Percentiles rank a stretch among this genome's conserved stretches.
Evolutionary conservation across 805 yeast species (phyloP).

Genomic region (Phaffomyces antillensis): DNA sequence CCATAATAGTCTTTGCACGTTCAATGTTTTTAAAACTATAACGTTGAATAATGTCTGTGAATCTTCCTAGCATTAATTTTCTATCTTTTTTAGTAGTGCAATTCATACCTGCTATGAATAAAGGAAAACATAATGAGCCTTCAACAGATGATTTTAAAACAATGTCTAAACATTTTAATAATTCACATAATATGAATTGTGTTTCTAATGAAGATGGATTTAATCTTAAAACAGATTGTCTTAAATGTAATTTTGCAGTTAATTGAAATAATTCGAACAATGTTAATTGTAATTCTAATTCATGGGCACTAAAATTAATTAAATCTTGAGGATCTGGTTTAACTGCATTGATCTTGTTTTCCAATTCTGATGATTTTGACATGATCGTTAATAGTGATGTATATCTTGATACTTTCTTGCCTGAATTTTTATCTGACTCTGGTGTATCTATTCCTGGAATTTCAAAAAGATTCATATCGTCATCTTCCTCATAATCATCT

Average conservation of each 20-base stretch:
- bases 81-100: constrained; percentile 49
- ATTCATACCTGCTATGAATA: constrained; percentile 72
- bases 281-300: constrained; percentile 59
- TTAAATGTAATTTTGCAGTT: constrained; percentile 58
- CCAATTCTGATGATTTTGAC: constrained; percentile 34
- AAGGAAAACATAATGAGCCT: constrained; percentile 66
- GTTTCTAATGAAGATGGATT: constrained; percentile 60
- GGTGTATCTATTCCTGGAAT: constrained; percentile 22
- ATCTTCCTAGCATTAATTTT: constrained; percentile 40
- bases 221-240: constrained; percentile 54
- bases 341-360: constrained; percentile 39
- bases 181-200: constrained; percentile 48
- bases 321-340: constrained; percentile 48
- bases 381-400: constrained; percentile 31
- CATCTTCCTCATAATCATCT: constrained; percentile 9
- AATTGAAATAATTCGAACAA: constrained; percentile 66
- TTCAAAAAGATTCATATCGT: constrained; percentile 8
- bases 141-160: constrained; percentile 62
- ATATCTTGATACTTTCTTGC: constrained; percentile 21
- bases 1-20: constrained; percentile 34
- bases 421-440: constrained; percentile 14
- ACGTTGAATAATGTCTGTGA: constrained; percentile 50
- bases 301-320: constrained; percentile 31
- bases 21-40: constrained; percentile 60
- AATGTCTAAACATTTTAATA: constrained; percentile 50